Evolutionary conservation across 192 early-diverging fungal species (phyloP).

Genomic region (Entomortierella beljakovae): DNA sequence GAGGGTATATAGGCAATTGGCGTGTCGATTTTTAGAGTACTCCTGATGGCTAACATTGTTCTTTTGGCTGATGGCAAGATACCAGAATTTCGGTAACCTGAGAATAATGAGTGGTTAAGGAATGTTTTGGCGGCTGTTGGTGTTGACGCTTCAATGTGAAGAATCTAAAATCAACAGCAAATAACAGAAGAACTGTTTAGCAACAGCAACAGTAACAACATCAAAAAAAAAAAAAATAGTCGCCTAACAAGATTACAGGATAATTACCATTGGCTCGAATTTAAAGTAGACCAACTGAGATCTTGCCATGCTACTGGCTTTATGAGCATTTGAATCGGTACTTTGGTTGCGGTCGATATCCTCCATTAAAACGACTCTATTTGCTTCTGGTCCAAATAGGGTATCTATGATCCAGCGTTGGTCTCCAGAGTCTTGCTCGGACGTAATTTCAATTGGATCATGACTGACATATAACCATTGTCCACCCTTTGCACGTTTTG

Average conservation of each 20-base stretch:
- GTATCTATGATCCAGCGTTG: slow-evolving; percentile 35
- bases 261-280: slow-evolving; percentile 64
- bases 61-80: slow-evolving; percentile 60
- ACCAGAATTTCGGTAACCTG: slow-evolving; percentile 65
- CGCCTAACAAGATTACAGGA: background rate
- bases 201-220: too few relatives aligned
- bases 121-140: slow-evolving; percentile 60
- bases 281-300: slow-evolving; percentile 61
- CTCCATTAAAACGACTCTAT: slow-evolving; percentile 41
- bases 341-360: background rate
- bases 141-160: slow-evolving; percentile 64
- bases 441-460: slow-evolving; percentile 51
- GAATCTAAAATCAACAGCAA: slow-evolving; percentile 34
- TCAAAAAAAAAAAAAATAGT: too few relatives aligned
- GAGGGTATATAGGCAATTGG: slow-evolving; percentile 63
- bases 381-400: slow-evolving; percentile 49
- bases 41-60: slow-evolving; percentile 65
- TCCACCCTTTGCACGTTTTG: slow-evolving; percentile 56
- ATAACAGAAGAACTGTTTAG: background rate
- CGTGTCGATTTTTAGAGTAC: slow-evolving; percentile 61
- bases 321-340: background rate
- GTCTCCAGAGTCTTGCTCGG: slow-evolving; percentile 11
- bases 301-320: slow-evolving; percentile 21
- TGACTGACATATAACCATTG: slow-evolving; percentile 65
- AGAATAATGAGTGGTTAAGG: slow-evolving; percentile 55